These are phyloP conservation scores for Xylaria sp. DNA, from an alignment of 2,329 filamentous ascomycete genomes.

Conservation along the genomic window DNA sequence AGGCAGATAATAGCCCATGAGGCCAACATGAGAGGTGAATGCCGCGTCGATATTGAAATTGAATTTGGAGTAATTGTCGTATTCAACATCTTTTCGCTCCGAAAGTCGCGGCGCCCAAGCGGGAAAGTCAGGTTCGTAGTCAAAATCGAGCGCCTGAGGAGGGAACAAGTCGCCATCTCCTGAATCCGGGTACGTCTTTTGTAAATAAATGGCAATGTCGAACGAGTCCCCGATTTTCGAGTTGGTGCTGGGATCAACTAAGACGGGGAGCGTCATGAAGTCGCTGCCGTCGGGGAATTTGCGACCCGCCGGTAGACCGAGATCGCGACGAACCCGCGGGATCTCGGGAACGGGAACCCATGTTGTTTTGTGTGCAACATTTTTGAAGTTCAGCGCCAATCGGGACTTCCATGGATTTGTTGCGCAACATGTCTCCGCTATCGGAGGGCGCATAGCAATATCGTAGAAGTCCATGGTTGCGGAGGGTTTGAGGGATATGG, in stretches of 20 bases:
- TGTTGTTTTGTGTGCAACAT: constrained; percentile 43
- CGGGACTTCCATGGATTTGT: constrained; percentile 50
- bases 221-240: constrained; percentile 68
- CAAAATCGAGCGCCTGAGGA: constrained; percentile 49
- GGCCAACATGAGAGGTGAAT: constrained; percentile 57
- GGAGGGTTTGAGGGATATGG: constrained; percentile 34
- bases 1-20: constrained; percentile 55
- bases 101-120: background rate
- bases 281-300: constrained; percentile 65
- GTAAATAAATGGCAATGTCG: constrained; percentile 70
- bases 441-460: constrained; percentile 52
- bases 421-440: constrained; percentile 39
- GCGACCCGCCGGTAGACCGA: constrained; percentile 61
- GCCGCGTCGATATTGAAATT: constrained; percentile 64
- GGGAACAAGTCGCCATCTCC: constrained; percentile 58
- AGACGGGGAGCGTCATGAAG: constrained; percentile 69
- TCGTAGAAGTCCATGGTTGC: constrained; percentile 51
- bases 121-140: constrained; percentile 48
- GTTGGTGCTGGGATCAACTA: constrained; percentile 57
- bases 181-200: constrained; percentile 58
- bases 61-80: constrained; percentile 49
- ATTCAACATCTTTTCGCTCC: background rate
- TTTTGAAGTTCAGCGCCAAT: constrained; percentile 56
- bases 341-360: constrained; percentile 67
- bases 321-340: constrained; percentile 54